Evolutionary conservation across 2,329 filamentous ascomycete genomes (phyloP).

Genomic region (Coccinonectria pachysandricola): DNA sequence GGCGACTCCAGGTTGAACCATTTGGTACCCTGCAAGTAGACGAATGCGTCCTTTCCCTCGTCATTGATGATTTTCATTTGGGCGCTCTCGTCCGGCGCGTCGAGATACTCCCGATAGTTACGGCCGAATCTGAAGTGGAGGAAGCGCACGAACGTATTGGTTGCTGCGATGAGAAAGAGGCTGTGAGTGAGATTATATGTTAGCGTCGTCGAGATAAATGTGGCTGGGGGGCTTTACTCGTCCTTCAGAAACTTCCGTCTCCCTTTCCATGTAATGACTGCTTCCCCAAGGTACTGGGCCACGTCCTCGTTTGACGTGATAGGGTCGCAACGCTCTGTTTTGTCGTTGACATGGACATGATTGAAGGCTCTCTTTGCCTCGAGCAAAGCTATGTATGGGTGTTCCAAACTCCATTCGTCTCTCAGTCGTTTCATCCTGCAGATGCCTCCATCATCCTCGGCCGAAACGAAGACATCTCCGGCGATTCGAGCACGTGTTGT

Average conservation of each 20-base stretch:
- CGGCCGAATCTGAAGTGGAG: constrained; percentile 2
- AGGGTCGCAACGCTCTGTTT: not conserved
- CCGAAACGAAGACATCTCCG: not conserved
- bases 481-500: not conserved
- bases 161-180: constrained; percentile 2
- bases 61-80: constrained; percentile 1
- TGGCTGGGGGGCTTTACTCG: constrained; percentile 1
- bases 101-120: constrained; percentile 1
- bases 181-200: not conserved
- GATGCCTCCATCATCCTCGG: constrained; percentile 3
- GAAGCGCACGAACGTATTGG: constrained; percentile 1
- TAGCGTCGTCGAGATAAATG: not conserved
- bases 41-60: not conserved
- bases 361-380: constrained; percentile 4
- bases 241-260: not conserved
- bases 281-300: constrained; percentile 3
- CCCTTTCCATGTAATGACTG: constrained; percentile 2
- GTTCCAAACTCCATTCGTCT: not conserved
- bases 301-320: constrained; percentile 1
- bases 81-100: not conserved
- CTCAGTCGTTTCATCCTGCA: not conserved
- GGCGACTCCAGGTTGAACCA: constrained; percentile 2
- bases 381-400: constrained; percentile 3
- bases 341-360: constrained; percentile 1
- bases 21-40: constrained; percentile 1